Evolutionary conservation across 805 yeast species (phyloP), one percentile per base, ranked within the genome.

Genomic region (Clavispora asparagi): DNA sequence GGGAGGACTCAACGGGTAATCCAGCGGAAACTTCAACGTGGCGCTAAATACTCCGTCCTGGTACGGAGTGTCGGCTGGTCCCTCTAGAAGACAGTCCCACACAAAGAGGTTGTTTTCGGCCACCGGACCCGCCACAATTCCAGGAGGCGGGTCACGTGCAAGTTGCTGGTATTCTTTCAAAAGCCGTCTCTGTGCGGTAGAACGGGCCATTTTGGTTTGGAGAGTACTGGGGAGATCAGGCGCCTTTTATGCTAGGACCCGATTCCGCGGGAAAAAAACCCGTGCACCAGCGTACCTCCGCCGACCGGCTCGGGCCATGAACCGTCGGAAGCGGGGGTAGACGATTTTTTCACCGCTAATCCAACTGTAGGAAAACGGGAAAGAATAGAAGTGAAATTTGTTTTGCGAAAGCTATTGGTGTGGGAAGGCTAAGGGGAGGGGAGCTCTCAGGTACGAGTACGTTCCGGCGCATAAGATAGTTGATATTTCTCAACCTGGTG

Each of bases 31-130:
- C 25, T 68, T 74, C 46, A 88, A 67, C 27, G 74, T 67, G 1
- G 95, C 95, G 9, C 88, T 85, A 60, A 86, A 88, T n/a, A 88
- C 82, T 16, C 96, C 96, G 50, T 88, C 85, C 57, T 87, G 95
- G 58, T 86, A 88, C 8, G 91, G 86, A 0, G 95, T 86, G 40
- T 79, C 95, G 11, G 81, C 74, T 1, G 96, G 96, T 1, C 96
- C 96, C 54, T 83, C 89, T 39, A 88, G 67, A 47, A 87, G 68
- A 58, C 96, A 88, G 52, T 87, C 95, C 96, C 96, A 88, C 26
- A 73, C 71, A 49, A 86, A 85, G 43, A 88, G 68, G 63, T 88
- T 77, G 52, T 81, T 82, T 57, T 87, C 95, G 19, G 78, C 68
- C 4, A 82, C 72, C 0, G 99, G 99, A 1, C 96, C 96, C 0